Evolutionary conservation across 257 asterid species (phyloP), one percentile per base, ranked within the genome.

Genomic region (Solanum piurae): DNA sequence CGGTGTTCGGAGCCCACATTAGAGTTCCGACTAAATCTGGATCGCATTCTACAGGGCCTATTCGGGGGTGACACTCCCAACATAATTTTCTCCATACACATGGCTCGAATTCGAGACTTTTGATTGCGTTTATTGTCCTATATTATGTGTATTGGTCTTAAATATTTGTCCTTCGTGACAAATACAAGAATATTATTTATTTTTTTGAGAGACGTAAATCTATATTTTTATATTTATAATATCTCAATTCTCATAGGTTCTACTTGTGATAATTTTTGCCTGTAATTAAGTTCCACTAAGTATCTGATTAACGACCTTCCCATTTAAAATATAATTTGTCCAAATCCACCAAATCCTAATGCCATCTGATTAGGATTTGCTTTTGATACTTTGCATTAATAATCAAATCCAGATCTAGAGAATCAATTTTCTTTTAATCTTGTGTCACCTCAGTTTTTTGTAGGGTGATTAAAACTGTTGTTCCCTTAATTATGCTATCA

Each of bases 331-430:
- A 29, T 1, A 68, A 12, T 27, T 68, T 31, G 20, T 27, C 20
- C 36, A 3, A 68, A 68, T 68, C 36, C 73, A 25, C 18, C 73
- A 75, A 88, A 79, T 29, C 23, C 12, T 83, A 88, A 82, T 91
- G 91, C 76, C 86, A 31, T 89, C 92, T 72, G 94, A 92, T 83
- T 84, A 80, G 86, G 89, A 87, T 74, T 68, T 14, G 88, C 44
- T 79, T 77, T 27, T 16, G 18, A 13, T 80, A 29, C 68, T 88
- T 72, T 62, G 71, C 18, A 37, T 83, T 75, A 38, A 37, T 55
- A 38, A 80, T 82, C 79, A 68, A 75, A 29, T 36, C 23, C 52
- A 49, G 40, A 27, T 31, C 16, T 44, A 46, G 42, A 77, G 34
- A 38, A 77, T 46, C 58, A 27, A 42, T 5, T 27, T 46, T 29